Percentiles rank a stretch among this genome's conserved stretches.
These are phyloP conservation scores for Saksenaea vasiformis DNA, from an alignment of 371 early-diverging fungal species.

Conservation along the genomic window DNA sequence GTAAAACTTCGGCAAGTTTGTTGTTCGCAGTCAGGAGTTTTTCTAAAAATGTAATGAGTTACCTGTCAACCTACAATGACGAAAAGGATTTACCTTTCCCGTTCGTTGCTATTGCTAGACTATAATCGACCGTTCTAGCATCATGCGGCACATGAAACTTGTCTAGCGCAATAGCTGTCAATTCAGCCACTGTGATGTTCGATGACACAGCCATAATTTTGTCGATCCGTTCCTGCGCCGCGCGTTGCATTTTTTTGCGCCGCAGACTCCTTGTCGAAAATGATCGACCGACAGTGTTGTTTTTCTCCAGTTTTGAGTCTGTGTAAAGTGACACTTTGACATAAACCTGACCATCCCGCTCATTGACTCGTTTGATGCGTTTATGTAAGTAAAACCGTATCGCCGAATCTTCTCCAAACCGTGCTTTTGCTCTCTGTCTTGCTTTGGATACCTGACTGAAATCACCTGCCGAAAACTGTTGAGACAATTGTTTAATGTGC, in stretches of 20 bases:
- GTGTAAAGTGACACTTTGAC: constrained; percentile 45
- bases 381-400: constrained; percentile 58
- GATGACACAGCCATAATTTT: constrained; percentile 44
- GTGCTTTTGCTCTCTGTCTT: constrained; percentile 34
- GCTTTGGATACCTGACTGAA: constrained; percentile 33
- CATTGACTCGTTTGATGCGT: constrained; percentile 52
- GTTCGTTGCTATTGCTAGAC: constrained; percentile 18
- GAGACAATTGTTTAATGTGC: constrained; percentile 36
- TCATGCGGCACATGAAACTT: constrained; percentile 44
- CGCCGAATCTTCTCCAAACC: constrained; percentile 45
- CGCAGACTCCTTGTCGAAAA: constrained; percentile 19
- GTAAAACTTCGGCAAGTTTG: constrained; percentile 21
- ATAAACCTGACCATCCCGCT: constrained; percentile 41
- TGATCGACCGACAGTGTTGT: constrained; percentile 8
- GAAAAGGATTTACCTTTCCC: constrained; percentile 14
- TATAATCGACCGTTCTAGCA: constrained; percentile 9
- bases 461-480: constrained; percentile 33
- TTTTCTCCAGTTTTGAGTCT: constrained; percentile 14
- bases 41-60: constrained; percentile 1
- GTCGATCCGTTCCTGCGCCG: constrained; percentile 32
- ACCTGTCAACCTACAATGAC: neutral
- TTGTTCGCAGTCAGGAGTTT: constrained; percentile 14
- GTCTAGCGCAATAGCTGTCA: constrained; percentile 39
- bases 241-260: constrained; percentile 21
- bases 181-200: constrained; percentile 29